Conservation (phyloP, 768 basidiomycete species). For the Lactarius sanguifluus region DNA sequence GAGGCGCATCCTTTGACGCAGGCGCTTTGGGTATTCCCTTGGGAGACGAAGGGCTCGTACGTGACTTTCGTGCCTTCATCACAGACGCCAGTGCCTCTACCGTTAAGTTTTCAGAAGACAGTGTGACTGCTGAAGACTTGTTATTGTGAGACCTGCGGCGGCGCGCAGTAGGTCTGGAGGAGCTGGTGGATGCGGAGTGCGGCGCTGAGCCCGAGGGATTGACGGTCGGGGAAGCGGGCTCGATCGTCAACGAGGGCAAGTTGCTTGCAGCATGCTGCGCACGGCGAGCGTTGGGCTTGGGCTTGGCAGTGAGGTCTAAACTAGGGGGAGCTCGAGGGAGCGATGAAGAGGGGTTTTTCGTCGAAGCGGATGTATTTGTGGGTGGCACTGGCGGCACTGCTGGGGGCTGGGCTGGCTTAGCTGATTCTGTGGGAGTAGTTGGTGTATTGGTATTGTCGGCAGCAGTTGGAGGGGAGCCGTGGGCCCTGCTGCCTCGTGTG, state of each 20-base stretch:
- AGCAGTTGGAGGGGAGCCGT: conserved; percentile 34
- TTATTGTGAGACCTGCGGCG: conserved; percentile 47
- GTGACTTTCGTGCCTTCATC: conserved; percentile 30
- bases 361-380: conserved; percentile 5
- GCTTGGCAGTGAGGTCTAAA: conserved; percentile 7
- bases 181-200: conserved; percentile 31
- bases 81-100: conserved; percentile 23
- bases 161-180: conserved; percentile 47
- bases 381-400: conserved; percentile 15
- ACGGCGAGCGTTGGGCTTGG: conserved; percentile 23
- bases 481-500: conserved; percentile 36
- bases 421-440: neutral
- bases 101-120: conserved; percentile 30
- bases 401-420: neutral
- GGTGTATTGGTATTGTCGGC: conserved; percentile 19
- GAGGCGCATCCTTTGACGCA: conserved; percentile 55
- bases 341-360: conserved; percentile 16
- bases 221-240: conserved; percentile 27
- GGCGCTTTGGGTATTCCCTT: conserved; percentile 27
- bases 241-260: conserved; percentile 23
- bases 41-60: conserved; percentile 26
- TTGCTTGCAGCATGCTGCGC: conserved; percentile 19
- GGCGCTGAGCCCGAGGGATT: conserved; percentile 21
- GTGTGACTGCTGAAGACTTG: conserved; percentile 31
- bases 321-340: neutral